Percentiles rank a stretch among this genome's conserved stretches.
phyloP scores from a whole-genome alignment of 148 eudicot species.

The Rhododendron williamsianum region DNA sequence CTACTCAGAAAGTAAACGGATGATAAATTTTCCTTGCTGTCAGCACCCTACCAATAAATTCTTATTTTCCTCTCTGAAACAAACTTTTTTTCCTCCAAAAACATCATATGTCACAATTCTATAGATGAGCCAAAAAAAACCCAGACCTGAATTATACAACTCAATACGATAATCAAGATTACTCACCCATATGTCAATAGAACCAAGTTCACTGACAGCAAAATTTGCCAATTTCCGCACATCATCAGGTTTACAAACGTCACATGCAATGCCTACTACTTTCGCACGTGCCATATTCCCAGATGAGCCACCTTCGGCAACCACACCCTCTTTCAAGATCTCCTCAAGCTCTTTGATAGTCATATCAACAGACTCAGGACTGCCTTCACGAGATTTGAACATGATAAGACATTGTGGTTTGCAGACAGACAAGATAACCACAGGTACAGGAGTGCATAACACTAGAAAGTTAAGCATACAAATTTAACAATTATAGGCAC shows the following conservation, averaged over 20 bases:
- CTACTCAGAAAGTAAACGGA: background rate
- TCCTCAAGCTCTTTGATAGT: conserved; percentile 85
- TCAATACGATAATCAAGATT: conserved; percentile 1
- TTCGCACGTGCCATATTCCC: conserved; percentile 53
- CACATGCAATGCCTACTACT: conserved; percentile 85
- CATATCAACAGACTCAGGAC: conserved; percentile 74
- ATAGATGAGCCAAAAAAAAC: background rate
- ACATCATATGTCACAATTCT: background rate
- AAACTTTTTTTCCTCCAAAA: background rate
- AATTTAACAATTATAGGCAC: conserved; percentile 11
- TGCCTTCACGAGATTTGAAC: conserved; percentile 30
- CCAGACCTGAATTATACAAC: background rate
- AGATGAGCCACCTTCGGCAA: conserved; percentile 33
- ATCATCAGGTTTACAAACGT: conserved; percentile 82
- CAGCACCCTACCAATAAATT: background rate
- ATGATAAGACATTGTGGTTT: conserved; percentile 17
- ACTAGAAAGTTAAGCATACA: background rate
- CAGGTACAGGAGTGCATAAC: background rate
- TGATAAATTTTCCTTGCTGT: background rate
- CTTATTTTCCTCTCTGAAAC: background rate
- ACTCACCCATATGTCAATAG: conserved; percentile 94
- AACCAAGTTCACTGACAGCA: conserved; percentile 72
- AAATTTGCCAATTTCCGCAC: conserved; percentile 65
- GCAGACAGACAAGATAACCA: conserved; percentile 5
- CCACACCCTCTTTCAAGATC: conserved; percentile 57